Conservation (phyloP, 2,329 filamentous ascomycete genomes). For the Grosmannia clavigera region DNA sequence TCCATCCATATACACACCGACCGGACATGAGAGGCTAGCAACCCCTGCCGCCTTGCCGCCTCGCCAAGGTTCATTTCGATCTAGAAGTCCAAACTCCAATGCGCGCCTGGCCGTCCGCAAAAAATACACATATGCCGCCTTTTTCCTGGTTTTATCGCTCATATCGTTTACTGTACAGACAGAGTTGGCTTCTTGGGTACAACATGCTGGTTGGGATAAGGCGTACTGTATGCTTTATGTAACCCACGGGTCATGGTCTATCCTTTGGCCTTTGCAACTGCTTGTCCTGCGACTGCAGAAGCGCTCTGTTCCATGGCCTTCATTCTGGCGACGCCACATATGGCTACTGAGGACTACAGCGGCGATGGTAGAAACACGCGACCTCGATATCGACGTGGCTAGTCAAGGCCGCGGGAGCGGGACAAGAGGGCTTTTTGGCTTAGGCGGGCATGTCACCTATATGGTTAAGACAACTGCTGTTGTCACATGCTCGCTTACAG, state of each 20-base stretch:
- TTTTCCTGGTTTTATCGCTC: conserved; percentile 73
- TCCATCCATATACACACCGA: background rate
- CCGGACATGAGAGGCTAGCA: background rate
- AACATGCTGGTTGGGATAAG: conserved; percentile 91
- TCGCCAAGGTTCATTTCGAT: conserved; percentile 59
- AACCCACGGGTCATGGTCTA: conserved; percentile 85
- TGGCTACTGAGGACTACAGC: conserved; percentile 40
- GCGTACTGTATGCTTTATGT: conserved; percentile 99
- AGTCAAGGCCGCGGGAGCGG: background rate
- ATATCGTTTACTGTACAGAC: conserved; percentile 89
- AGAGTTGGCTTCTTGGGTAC: conserved; percentile 89
- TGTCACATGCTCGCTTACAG: conserved; percentile 73
- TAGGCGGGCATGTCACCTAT: conserved; percentile 41
- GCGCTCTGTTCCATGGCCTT: conserved; percentile 62
- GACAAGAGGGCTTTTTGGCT: background rate
- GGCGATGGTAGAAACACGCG: conserved; percentile 76
- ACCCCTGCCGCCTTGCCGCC: conserved; percentile 13
- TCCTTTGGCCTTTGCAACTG: conserved; percentile 81
- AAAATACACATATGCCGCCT: conserved; percentile 76
- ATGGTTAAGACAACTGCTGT: conserved; percentile 68
- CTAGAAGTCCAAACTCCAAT: conserved; percentile 57
- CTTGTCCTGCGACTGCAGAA: conserved; percentile 69
- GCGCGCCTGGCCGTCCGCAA: conserved; percentile 54
- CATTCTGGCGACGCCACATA: conserved; percentile 64
- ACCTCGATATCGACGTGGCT: conserved; percentile 39